Evolutionary conservation across 164 flowering plant genomes (phyloP).

Genomic region (Chimonanthus praecox): DNA sequence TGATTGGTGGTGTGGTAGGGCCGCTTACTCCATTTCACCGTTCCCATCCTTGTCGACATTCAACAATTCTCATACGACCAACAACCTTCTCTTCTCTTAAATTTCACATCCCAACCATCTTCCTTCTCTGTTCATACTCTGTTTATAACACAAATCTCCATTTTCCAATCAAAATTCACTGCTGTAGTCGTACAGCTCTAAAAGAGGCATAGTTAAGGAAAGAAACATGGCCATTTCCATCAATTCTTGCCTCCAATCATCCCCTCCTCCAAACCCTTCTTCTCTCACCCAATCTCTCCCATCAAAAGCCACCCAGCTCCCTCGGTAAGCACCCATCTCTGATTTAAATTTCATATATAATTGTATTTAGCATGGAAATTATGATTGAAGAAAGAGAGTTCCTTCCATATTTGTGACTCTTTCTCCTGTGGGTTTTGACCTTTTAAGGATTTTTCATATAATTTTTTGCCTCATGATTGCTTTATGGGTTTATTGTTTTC

Average conservation of each 20-base stretch:
- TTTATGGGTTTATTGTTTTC: no score
- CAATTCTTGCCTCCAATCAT: not conserved
- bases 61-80: not conserved
- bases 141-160: not conserved
- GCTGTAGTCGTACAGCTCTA: not conserved
- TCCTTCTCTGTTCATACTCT: not conserved
- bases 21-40: not conserved
- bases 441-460: no score
- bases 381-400: no score
- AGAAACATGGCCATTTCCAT: constrained; percentile 2
- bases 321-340: not conserved
- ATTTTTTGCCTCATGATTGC: no score
- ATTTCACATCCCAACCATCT: not conserved
- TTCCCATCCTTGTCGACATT: not conserved
- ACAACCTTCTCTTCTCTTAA: not conserved
- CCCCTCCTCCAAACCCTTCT: constrained; percentile 2
- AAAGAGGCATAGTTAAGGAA: not conserved
- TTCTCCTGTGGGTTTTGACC: no score
- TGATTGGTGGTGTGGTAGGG: not conserved
- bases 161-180: not conserved
- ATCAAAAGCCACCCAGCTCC: not conserved
- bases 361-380: no score
- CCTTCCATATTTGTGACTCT: no score
- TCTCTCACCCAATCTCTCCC: not conserved
- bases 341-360: no score